phyloP scores from a whole-genome alignment of 495 filamentous ascomycete genomes.

The Neurospora africana region DNA sequence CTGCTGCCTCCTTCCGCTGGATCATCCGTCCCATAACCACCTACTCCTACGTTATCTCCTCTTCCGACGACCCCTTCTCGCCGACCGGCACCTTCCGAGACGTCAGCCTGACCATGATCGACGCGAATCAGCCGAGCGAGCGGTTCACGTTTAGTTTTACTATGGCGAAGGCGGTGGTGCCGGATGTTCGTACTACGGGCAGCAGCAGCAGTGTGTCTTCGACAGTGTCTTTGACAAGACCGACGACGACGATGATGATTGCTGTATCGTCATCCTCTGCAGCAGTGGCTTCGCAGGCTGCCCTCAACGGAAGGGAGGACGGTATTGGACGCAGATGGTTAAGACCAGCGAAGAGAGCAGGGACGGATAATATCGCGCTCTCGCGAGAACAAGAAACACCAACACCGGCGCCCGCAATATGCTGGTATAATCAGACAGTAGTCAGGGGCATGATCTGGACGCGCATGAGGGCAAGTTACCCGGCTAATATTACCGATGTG shows the following conservation, averaged over 20 bases:
- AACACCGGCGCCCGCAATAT: slow-evolving; percentile 17
- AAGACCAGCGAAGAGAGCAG: not conserved
- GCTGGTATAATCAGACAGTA: slow-evolving; percentile 40
- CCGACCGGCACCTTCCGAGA: slow-evolving; percentile 61
- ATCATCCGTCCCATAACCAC: slow-evolving; percentile 27
- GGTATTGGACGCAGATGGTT: not conserved
- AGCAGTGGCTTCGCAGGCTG: not conserved
- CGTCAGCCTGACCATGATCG: slow-evolving; percentile 66
- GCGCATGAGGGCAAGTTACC: slow-evolving; percentile 31
- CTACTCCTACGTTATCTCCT: slow-evolving; percentile 33
- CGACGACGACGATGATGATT: not conserved
- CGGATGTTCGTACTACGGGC: slow-evolving; percentile 19
- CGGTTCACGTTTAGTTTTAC: slow-evolving; percentile 39
- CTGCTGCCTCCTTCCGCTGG: slow-evolving; percentile 44
- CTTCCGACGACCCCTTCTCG: slow-evolving; percentile 38
- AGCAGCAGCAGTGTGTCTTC: not conserved
- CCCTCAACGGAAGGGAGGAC: not conserved
- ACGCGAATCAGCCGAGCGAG: slow-evolving; percentile 51
- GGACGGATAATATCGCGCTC: not conserved
- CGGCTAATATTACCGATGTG: slow-evolving; percentile 9
- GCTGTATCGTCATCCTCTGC: not conserved
- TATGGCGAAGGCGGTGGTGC: slow-evolving; percentile 34
- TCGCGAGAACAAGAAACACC: not conserved
- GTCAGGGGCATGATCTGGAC: slow-evolving; percentile 45
- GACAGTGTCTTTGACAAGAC: not conserved